Conservation (phyloP, 2,329 filamentous ascomycete genomes). For the Ciborinia camelliae region DNA sequence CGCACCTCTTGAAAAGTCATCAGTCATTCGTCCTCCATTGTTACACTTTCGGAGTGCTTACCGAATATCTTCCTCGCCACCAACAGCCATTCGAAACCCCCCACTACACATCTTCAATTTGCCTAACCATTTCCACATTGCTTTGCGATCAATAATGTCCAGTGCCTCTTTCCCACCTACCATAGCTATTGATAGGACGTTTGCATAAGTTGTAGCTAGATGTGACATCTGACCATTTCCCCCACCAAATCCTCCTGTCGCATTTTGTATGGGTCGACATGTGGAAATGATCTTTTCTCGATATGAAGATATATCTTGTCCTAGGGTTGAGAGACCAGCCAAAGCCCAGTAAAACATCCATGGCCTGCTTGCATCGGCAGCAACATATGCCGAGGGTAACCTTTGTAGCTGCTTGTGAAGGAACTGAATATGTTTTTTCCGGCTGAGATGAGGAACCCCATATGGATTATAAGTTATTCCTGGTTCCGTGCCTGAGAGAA, state of each 20-base stretch:
- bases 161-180: constrained; percentile 74
- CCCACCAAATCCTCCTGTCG: constrained; percentile 81
- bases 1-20: constrained; percentile 61
- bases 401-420: constrained; percentile 55
- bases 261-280: constrained; percentile 77
- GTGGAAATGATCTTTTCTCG: constrained; percentile 69
- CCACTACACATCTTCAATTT: constrained; percentile 81
- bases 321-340: constrained; percentile 69
- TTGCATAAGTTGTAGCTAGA: constrained; percentile 83
- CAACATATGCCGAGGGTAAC: constrained; percentile 68
- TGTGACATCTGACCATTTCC: constrained; percentile 90
- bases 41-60: constrained; percentile 42
- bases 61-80: constrained; percentile 91
- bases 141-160: constrained; percentile 71
- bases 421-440: constrained; percentile 59
- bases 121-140: constrained; percentile 90
- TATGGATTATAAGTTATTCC: constrained; percentile 58
- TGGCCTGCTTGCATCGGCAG: constrained; percentile 80
- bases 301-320: constrained; percentile 66
- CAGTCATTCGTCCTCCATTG: constrained; percentile 16
- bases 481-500: constrained; percentile 53
- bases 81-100: constrained; percentile 82
- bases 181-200: constrained; percentile 72
- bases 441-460: constrained; percentile 72
- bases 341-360: constrained; percentile 96